phyloP scores from a whole-genome alignment of 2,329 filamentous ascomycete genomes.

The Apiospora arundinis region DNA sequence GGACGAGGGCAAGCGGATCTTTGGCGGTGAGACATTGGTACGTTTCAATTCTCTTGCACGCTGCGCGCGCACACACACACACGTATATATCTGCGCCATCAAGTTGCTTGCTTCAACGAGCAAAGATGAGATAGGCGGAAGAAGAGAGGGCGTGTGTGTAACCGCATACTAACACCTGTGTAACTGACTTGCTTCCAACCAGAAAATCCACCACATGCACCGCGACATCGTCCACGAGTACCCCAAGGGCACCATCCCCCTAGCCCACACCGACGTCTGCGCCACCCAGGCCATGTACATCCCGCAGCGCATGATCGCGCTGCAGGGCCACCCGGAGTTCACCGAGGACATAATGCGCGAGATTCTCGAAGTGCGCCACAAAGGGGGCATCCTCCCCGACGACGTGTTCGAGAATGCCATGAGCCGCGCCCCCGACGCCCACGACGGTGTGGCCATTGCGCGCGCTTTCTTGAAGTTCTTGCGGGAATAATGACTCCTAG shows the following conservation, averaged over 20 bases:
- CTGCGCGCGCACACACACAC: not conserved
- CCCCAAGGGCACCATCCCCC: constrained; percentile 64
- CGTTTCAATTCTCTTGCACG: constrained; percentile 27
- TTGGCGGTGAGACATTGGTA: constrained; percentile 68
- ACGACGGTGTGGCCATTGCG: constrained; percentile 82
- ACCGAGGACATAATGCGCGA: constrained; percentile 73
- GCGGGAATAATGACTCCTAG: constrained; percentile 52
- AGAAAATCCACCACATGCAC: constrained; percentile 81
- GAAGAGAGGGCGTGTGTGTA: too few relatives aligned
- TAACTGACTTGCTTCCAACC: not conserved
- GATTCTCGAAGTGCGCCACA: constrained; percentile 68
- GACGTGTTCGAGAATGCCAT: constrained; percentile 73
- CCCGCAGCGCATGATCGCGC: constrained; percentile 69
- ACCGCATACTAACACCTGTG: too few relatives aligned
- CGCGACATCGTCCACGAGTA: constrained; percentile 74
- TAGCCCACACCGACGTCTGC: constrained; percentile 72
- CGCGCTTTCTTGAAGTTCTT: constrained; percentile 80
- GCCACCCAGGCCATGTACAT: constrained; percentile 81
- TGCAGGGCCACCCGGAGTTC: constrained; percentile 91
- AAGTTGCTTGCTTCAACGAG: too few relatives aligned
- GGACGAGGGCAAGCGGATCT: constrained; percentile 72
- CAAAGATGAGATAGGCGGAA: not conserved
- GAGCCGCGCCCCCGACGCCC: constrained; percentile 66
- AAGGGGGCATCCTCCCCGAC: constrained; percentile 72
- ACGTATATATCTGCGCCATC: too few relatives aligned